Evolutionary conservation across 2,329 filamentous ascomycete species (phyloP).

Genomic region (Metarhizium rileyi): DNA sequence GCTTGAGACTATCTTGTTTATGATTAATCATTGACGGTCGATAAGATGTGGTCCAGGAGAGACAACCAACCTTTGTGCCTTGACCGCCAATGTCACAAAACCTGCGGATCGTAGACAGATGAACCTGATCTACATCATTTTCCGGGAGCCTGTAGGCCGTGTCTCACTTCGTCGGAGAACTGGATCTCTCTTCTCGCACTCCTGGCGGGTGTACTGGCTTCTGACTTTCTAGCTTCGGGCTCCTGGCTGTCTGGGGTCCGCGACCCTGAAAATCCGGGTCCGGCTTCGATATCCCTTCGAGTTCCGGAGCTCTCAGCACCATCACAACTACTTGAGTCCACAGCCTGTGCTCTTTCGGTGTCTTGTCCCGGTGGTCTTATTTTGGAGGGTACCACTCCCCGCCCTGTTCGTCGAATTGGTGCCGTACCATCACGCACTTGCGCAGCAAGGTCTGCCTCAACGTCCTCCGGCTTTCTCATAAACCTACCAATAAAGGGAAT

Average conservation of each 20-base stretch:
- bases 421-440: slow-evolving; percentile 4
- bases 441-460: slow-evolving; percentile 2
- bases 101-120: too few relatives aligned
- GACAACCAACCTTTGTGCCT: too few relatives aligned
- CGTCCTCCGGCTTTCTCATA: background rate
- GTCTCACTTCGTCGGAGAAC: slow-evolving; percentile 7
- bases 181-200: slow-evolving; percentile 3
- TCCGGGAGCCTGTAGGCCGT: too few relatives aligned
- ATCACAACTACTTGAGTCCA: background rate
- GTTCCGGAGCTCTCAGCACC: background rate
- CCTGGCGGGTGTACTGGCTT: slow-evolving; percentile 1
- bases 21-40: too few relatives aligned
- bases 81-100: too few relatives aligned
- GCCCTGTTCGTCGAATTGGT: slow-evolving; percentile 1
- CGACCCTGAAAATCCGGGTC: too few relatives aligned
- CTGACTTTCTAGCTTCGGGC: too few relatives aligned
- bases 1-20: too few relatives aligned
- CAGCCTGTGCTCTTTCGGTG: background rate
- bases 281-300: background rate
- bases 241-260: too few relatives aligned
- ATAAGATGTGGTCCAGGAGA: too few relatives aligned
- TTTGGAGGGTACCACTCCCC: slow-evolving; percentile 2
- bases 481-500: too few relatives aligned
- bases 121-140: too few relatives aligned
- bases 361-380: background rate